A percentile compares a stretch with the other conserved stretches of the same genome.
Evolutionary conservation across 345 rosid genomes (phyloP).

Genomic region (Anacardium occidentale): DNA sequence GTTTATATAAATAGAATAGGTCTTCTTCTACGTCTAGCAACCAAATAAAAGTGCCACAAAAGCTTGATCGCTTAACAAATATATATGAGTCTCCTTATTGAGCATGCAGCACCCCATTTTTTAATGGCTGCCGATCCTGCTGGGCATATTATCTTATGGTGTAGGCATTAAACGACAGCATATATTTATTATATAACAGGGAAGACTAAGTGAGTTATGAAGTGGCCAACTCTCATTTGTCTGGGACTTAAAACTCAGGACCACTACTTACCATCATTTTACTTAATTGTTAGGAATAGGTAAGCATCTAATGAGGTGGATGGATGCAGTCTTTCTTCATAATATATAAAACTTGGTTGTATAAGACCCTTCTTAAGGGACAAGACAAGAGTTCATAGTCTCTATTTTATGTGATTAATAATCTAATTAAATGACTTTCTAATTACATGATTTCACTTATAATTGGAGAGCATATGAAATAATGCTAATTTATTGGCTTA

Average conservation of each 20-base stretch:
- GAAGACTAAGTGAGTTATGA: not conserved
- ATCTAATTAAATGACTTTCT: too few species aligned
- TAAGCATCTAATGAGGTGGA: slow-evolving; percentile 19
- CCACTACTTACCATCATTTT: slow-evolving; percentile 29
- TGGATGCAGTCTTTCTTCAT: slow-evolving; percentile 7
- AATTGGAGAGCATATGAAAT: not conserved
- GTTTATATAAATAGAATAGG: not conserved
- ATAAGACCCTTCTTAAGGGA: not conserved
- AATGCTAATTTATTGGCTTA: not conserved
- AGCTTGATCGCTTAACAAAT: too few species aligned
- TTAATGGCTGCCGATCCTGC: not conserved
- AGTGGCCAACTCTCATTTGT: slow-evolving; percentile 33
- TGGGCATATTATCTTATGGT: not conserved
- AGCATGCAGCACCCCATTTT: not conserved
- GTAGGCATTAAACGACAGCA: not conserved
- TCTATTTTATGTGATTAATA: too few species aligned
- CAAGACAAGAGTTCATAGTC: not conserved
- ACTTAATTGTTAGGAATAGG: not conserved
- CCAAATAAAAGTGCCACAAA: too few species aligned
- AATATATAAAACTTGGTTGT: not conserved
- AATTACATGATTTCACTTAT: too few species aligned
- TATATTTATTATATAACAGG: not conserved
- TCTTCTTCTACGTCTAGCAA: too few species aligned
- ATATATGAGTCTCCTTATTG: too few species aligned
- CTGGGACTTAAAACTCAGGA: slow-evolving; percentile 30